Conservation (phyloP, 2,329 filamentous ascomycete genomes). For the Orbilia brochopaga region DNA sequence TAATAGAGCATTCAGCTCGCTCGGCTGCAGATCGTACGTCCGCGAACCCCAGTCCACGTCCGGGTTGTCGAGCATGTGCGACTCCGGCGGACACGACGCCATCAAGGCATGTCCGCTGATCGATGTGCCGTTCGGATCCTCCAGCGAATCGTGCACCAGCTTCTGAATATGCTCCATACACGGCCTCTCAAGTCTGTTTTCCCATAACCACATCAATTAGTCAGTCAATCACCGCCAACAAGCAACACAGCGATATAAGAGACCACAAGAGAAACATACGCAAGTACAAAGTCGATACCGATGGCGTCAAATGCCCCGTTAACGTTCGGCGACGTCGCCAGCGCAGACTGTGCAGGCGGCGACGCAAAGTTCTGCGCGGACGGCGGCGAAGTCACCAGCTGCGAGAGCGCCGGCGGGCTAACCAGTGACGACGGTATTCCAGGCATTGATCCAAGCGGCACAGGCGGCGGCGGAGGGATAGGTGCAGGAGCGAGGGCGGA, state of each 20-base stretch:
- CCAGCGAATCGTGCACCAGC: slow-evolving; percentile 70
- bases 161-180: slow-evolving; percentile 86
- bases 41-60: slow-evolving; percentile 68
- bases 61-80: slow-evolving; percentile 65
- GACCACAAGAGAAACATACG: slow-evolving; percentile 68
- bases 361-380: slow-evolving; percentile 36
- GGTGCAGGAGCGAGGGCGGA: slow-evolving; percentile 45
- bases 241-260: neutral
- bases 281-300: slow-evolving; percentile 88
- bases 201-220: neutral
- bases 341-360: slow-evolving; percentile 17
- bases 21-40: slow-evolving; percentile 79
- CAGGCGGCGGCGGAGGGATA: slow-evolving; percentile 47
- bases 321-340: slow-evolving; percentile 30
- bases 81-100: slow-evolving; percentile 80
- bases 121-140: slow-evolving; percentile 64
- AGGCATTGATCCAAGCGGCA: slow-evolving; percentile 50
- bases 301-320: slow-evolving; percentile 76
- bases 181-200: slow-evolving; percentile 78
- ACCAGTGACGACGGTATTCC: slow-evolving; percentile 53
- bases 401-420: slow-evolving; percentile 27
- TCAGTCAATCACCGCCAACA: neutral
- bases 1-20: slow-evolving; percentile 78
- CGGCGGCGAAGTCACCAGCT: slow-evolving; percentile 49
- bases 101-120: slow-evolving; percentile 91